Evolutionary conservation across 129 eudicot species (phyloP).

Genomic region (Calendula officinalis): DNA sequence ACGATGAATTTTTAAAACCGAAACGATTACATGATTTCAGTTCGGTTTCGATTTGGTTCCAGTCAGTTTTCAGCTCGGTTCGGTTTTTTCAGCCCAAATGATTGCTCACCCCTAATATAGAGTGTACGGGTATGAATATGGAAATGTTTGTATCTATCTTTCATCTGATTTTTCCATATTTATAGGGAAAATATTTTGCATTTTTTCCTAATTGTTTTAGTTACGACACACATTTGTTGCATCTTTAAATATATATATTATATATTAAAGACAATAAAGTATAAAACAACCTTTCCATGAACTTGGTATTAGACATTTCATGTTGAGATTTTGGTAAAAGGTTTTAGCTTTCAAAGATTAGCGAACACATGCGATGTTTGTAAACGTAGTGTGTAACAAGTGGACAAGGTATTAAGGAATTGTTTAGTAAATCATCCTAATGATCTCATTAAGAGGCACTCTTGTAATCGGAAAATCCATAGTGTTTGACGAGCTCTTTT

Average conservation of each 20-base stretch:
- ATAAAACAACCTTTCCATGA: constrained; percentile 35
- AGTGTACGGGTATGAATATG: not conserved
- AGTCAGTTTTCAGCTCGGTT: no score
- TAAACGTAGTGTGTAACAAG: not conserved
- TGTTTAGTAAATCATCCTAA: no score
- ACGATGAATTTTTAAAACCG: no score
- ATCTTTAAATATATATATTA: constrained; percentile 7
- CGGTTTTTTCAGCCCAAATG: no score
- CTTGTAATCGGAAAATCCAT: no score
- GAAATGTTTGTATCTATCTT: constrained; percentile 6
- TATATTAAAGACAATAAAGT: constrained; percentile 35
- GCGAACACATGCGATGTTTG: not conserved
- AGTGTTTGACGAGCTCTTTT: no score
- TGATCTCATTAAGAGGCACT: no score
- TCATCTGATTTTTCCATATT: constrained; percentile 12
- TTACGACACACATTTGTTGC: constrained; percentile 38
- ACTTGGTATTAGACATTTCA: constrained; percentile 11
- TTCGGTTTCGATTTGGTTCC: no score
- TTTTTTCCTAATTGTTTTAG: constrained; percentile 28
- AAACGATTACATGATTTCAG: no score
- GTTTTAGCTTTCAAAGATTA: not conserved
- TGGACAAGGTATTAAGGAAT: no score
- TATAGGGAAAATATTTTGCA: constrained; percentile 19
- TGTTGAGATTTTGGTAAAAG: constrained; percentile 20
- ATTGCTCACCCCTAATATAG: no score